phyloP scores from a whole-genome alignment of 2,329 filamentous ascomycete genomes.

The Lizonia empirigonia region DNA sequence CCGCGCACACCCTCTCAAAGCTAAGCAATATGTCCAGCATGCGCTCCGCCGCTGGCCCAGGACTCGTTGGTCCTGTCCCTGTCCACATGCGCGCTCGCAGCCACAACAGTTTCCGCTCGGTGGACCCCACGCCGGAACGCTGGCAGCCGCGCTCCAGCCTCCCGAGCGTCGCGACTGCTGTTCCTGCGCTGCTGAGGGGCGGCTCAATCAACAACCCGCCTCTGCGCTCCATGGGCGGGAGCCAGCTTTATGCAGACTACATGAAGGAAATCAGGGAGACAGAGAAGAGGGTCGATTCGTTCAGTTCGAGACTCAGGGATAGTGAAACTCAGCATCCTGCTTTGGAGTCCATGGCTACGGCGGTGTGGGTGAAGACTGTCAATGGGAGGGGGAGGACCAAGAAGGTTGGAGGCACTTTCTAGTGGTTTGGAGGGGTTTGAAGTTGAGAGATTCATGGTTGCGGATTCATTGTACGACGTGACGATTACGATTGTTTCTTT shows the following conservation, averaged over 20 bases:
- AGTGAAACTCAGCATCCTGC: background rate
- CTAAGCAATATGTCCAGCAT: background rate
- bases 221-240: background rate
- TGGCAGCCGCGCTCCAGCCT: constrained; percentile 1
- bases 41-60: background rate
- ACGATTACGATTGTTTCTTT: background rate
- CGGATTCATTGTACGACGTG: background rate
- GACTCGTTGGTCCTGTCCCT: background rate
- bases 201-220: background rate
- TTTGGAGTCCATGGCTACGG: background rate
- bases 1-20: background rate
- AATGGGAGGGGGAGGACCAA: background rate
- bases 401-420: constrained; percentile 5
- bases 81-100: background rate
- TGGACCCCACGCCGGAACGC: constrained; percentile 1
- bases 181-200: background rate
- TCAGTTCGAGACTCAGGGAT: background rate
- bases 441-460: background rate
- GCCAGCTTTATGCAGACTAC: constrained; percentile 10
- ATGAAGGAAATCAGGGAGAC: constrained; percentile 7
- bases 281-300: constrained; percentile 4
- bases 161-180: background rate
- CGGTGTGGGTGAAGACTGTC: background rate
- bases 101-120: background rate
- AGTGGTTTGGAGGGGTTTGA: background rate